These are phyloP conservation scores for Thielaviopsis musarum DNA, from an alignment of 2,329 filamentous ascomycete genomes.

Conservation along the genomic window DNA sequence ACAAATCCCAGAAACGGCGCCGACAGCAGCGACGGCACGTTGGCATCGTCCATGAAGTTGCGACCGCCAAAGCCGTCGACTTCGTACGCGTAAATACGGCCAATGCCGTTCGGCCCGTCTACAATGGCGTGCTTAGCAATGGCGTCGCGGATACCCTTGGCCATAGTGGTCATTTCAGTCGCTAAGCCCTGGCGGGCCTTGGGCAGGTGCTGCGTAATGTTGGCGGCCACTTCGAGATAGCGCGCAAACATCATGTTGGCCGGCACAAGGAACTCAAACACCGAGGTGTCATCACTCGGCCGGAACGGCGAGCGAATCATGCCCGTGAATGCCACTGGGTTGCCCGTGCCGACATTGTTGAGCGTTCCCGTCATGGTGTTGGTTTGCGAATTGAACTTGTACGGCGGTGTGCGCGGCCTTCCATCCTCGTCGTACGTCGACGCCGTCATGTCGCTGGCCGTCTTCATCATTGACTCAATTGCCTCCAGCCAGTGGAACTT, in stretches of 20 bases:
- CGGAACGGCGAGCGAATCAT: conserved; percentile 78
- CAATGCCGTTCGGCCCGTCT: conserved; percentile 23
- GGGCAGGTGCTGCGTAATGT: conserved; percentile 36
- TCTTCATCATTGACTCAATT: conserved; percentile 49
- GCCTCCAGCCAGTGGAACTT: conserved; percentile 56
- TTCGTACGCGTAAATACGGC: conserved; percentile 57
- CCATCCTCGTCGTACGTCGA: conserved; percentile 54
- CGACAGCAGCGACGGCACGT: conserved; percentile 49
- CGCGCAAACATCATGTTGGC: conserved; percentile 71
- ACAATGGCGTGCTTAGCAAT: conserved; percentile 58
- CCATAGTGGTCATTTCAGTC: conserved; percentile 37
- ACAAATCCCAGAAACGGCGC: conserved; percentile 48
- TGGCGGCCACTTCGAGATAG: conserved; percentile 35
- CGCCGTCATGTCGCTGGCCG: conserved; percentile 52
- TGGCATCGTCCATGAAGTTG: conserved; percentile 56
- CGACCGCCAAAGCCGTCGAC: conserved; percentile 55
- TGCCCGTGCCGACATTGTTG: conserved; percentile 44
- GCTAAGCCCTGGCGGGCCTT: conserved; percentile 33
- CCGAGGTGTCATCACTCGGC: conserved; percentile 75
- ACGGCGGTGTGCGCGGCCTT: conserved; percentile 39
- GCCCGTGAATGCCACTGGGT: conserved; percentile 61
- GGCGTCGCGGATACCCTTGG: conserved; percentile 46
- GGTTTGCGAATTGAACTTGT: conserved; percentile 58
- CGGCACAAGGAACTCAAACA: conserved; percentile 75
- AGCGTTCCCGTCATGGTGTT: conserved; percentile 28